These are phyloP conservation scores for Penicillium sp. DNA, from an alignment of 2,329 filamentous ascomycete genomes.

Conservation along the genomic window DNA sequence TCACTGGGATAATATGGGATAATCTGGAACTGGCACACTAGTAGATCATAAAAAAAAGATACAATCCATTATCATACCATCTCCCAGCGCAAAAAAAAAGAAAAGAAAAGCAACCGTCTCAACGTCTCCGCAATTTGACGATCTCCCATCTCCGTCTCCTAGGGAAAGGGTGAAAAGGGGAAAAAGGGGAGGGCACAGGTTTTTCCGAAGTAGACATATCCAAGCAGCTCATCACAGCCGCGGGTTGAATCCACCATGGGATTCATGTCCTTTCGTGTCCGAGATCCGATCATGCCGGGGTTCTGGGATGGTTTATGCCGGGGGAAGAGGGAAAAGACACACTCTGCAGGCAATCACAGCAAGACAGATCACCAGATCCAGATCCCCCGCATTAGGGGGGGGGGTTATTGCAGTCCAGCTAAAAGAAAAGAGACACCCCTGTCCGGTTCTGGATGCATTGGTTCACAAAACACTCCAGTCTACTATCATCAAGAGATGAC, in stretches of 20 bases:
- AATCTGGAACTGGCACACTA: not conserved
- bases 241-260: constrained; percentile 16
- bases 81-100: not conserved
- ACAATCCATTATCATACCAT: constrained; percentile 1
- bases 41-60: constrained; percentile 3
- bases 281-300: constrained; percentile 9
- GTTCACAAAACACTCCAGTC: constrained; percentile 17
- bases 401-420: constrained; percentile 16
- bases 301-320: constrained; percentile 17
- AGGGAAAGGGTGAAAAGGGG: constrained; percentile 1
- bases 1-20: not conserved
- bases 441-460: constrained; percentile 21
- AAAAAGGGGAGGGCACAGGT: not conserved
- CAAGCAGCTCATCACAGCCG: constrained; percentile 14
- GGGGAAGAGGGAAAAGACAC: constrained; percentile 12
- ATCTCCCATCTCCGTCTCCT: constrained; percentile 6
- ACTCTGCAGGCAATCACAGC: constrained; percentile 14
- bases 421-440: constrained; percentile 23
- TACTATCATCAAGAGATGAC: constrained; percentile 17
- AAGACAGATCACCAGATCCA: constrained; percentile 9
- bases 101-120: constrained; percentile 3
- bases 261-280: constrained; percentile 14
- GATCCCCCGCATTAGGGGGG: not conserved
- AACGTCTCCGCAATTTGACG: constrained; percentile 6
- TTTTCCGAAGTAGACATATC: constrained; percentile 9